Evolutionary conservation across 805 yeast genomes (phyloP), one percentile per base, ranked within the genome.

Genomic region (Monosporozyma unispora): DNA sequence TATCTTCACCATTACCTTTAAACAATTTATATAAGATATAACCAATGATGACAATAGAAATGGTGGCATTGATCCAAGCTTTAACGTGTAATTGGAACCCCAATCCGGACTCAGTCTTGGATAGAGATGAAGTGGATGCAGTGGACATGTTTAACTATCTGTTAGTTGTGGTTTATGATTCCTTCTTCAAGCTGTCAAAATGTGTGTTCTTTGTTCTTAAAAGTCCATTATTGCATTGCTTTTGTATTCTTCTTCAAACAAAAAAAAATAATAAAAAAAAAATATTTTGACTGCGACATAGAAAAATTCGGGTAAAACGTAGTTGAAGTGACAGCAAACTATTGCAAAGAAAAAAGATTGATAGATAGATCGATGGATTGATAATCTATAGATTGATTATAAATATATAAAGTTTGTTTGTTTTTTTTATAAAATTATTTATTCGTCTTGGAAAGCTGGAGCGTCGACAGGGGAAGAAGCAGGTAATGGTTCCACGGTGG

Each of bases 1-100:
- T 93, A 48, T 81, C 76, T 66, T 89, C 95, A 44, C 98, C 98
- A 52, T 87, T 81, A 47, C 95, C 96, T 54, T 89, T 88, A 78
- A 93, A 88, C 56, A 93, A 55, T 47, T 71, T 71, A 51, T 63
- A 57, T 14, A 65, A 55, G 21, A 54, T 63, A 49, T 65, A 67
- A 18, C 60, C 50, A 25, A 53, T 45, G 16, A 58, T 54, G 7
- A 63, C 53, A 11, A 58, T 48, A 14, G 58, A 18, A 14, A 62
- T 50, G 5, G 55, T 44, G 50, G 60, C 61, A 46, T 58, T 57
- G 19, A 59, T 23, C 23, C 57, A 48, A 27, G 55, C 49, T 29
- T 53, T 45, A 37, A 54, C 53, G 28, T 64, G 55, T 45, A 54
- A 50, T n/a, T 52, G 50, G 12, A 54, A n/a, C 10, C 49, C 45